Evolutionary conservation across 176 grass and related monocot species (phyloP).

Genomic region (Themeda triandra): DNA sequence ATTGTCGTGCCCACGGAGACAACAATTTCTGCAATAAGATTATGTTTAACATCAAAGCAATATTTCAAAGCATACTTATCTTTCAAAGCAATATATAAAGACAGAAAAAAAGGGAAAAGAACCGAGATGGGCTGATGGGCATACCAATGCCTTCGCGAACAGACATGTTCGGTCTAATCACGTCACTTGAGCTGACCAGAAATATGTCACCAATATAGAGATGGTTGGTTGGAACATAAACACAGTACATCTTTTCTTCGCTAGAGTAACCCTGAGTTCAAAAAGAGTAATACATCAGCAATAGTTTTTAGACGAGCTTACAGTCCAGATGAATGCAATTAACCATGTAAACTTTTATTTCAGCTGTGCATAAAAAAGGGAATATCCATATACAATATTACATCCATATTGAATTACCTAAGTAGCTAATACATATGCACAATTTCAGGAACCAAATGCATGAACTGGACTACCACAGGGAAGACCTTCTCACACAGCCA

Average conservation of each 20-base stretch:
- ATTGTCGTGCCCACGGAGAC: slow-evolving; percentile 69
- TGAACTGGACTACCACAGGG: too few species aligned
- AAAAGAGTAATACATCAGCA: neutral
- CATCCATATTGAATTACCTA: neutral
- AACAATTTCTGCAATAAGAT: slow-evolving; percentile 49
- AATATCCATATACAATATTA: neutral
- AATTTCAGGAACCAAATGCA: neutral
- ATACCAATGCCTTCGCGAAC: slow-evolving; percentile 77
- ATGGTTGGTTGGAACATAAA: slow-evolving; percentile 70
- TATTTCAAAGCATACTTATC: neutral
- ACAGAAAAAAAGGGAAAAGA: neutral
- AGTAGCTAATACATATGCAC: neutral
- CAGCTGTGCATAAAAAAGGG: neutral
- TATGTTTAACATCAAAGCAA: neutral
- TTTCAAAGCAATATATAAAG: neutral
- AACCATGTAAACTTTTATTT: neutral
- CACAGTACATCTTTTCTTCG: slow-evolving; percentile 72
- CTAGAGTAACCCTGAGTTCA: slow-evolving; percentile 49
- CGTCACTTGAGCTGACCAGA: slow-evolving; percentile 56
- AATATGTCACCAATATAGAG: slow-evolving; percentile 74
- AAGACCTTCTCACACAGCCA: too few species aligned
- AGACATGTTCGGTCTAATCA: slow-evolving; percentile 66
- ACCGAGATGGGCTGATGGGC: neutral
- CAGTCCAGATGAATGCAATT: neutral
- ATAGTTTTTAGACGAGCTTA: neutral